Base-by-base conservation (phyloP, 2,329 filamentous ascomycete genomes). In the Emericellopsis cladophorae region DNA sequence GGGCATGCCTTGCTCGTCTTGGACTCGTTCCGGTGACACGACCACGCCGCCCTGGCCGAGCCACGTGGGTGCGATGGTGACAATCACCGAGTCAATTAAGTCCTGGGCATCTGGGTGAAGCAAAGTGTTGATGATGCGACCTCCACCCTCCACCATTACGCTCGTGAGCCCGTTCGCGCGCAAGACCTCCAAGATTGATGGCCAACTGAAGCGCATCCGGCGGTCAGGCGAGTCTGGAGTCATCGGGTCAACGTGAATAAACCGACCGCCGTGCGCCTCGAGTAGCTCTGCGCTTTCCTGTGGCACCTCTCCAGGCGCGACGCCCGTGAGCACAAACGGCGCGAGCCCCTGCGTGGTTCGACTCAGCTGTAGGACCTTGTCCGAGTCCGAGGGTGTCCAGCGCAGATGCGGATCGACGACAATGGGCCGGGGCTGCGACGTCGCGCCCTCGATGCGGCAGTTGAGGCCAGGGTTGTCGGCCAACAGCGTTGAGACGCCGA, bases 91-190 rank as follows among this genome's bases (percentile, higher is more conserved):
- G 54, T 86, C 74, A 34, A 94, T 68, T 8, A 88, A 63, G n/a
- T 57, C 51, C 14, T 75, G 66, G 51, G 79, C 76, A 23, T 65
- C 64, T 3, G 74, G 67, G 32, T 72, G 67, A n/a, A 96, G 67
- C 15, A 96, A 62, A 31, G 82, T 76, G 55, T 92, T 93, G 55
- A 96, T 86, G 29, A 95, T 78, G 10, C 70, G 67, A 1, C 76
- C 89, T 10, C 90, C 90, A 0, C 90, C 90, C 58, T 96, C 90
- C 38, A 96, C 72, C 90, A 95, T 95, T 43, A 95, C 68, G 54
- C 87, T 95, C 40, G 62, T 59, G 36, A 95, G 63, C 2, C 79
- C 78, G 49, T 83, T 68, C 1, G 55, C 56, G 29, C 51, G 48
- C n/a, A 94, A 58, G 4, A 66, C 63, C 15, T 59, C 59, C 24